These are phyloP conservation scores for Trichoderma virens DNA, from an alignment of 495 filamentous ascomycete species.

Conservation along the genomic window DNA sequence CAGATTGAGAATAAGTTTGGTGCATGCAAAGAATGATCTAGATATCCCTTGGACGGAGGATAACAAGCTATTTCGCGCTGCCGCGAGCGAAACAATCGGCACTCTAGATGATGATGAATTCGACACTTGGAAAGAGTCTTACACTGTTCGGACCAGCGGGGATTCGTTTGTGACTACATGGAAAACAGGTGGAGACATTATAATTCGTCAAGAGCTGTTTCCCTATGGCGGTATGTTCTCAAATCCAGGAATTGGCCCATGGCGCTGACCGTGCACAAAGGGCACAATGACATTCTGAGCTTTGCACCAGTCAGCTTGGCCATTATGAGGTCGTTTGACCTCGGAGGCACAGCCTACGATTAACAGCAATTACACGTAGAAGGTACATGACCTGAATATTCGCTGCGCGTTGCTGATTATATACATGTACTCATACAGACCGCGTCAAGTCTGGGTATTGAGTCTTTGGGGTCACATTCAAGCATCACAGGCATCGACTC, in stretches of 20 bases:
- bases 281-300: conserved; percentile 51
- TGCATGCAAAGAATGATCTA: conserved; percentile 67
- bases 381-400: background rate
- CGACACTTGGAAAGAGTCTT: conserved; percentile 31
- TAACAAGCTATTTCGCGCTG: conserved; percentile 46
- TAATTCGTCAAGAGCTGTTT: conserved; percentile 46
- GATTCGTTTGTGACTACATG: conserved; percentile 34
- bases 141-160: conserved; percentile 29
- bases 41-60: conserved; percentile 65
- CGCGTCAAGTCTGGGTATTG: too few relatives aligned
- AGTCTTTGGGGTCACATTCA: too few relatives aligned
- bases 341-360: conserved; percentile 14
- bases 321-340: conserved; percentile 55
- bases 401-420: too few relatives aligned
- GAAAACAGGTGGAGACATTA: conserved; percentile 28
- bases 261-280: conserved; percentile 23
- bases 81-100: conserved; percentile 45
- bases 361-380: background rate
- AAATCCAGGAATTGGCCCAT: too few relatives aligned
- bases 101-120: conserved; percentile 24
- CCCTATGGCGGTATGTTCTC: conserved; percentile 46
- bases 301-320: conserved; percentile 51
- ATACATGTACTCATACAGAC: too few relatives aligned
- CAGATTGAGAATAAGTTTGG: conserved; percentile 56
- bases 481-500: background rate